Percentiles rank a stretch among this genome's conserved stretches.
phyloP scores from a whole-genome alignment of 805 yeast genomes.

The Ogataea glucozyma region DNA sequence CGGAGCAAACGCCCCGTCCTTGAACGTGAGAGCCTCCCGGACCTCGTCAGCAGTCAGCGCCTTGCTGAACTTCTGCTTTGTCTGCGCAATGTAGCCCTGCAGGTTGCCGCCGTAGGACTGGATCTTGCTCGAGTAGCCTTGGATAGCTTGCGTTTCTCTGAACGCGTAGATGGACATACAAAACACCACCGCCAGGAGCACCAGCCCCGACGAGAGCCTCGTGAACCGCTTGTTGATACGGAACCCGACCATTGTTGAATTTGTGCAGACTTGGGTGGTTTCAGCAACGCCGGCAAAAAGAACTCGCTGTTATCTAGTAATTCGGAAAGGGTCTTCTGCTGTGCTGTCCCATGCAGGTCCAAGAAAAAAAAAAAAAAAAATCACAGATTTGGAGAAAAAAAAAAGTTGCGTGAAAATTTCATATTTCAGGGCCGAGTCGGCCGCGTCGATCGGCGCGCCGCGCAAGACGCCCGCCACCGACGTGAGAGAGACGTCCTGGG shows the following conservation, averaged over 20 bases:
- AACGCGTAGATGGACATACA: slow-evolving; percentile 14
- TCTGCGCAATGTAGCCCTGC: slow-evolving; percentile 12
- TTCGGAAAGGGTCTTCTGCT: slow-evolving; percentile 2
- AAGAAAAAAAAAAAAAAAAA: too few relatives aligned
- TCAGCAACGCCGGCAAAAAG: neutral
- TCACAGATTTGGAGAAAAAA: neutral
- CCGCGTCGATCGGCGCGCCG: slow-evolving; percentile 11
- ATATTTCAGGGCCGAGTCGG: too few relatives aligned
- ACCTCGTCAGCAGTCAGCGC: slow-evolving; percentile 18
- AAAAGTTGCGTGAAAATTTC: too few relatives aligned
- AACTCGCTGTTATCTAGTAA: slow-evolving; percentile 7
- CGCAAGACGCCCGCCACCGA: too few relatives aligned
- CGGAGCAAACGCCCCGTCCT: slow-evolving; percentile 15
- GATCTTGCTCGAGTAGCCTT: slow-evolving; percentile 13
- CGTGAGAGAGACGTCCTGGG: too few relatives aligned
- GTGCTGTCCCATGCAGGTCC: neutral
- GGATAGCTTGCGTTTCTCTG: slow-evolving; percentile 14
- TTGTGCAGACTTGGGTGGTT: neutral
- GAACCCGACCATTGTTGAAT: slow-evolving; percentile 6
- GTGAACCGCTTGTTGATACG: slow-evolving; percentile 22
- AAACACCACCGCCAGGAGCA: slow-evolving; percentile 12
- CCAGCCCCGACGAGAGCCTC: slow-evolving; percentile 18
- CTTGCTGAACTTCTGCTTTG: slow-evolving; percentile 3
- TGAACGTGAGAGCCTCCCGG: slow-evolving; percentile 15
- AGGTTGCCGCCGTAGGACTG: slow-evolving; percentile 14